Conservation (phyloP, 2,329 filamentous ascomycete genomes). For the Colletotrichum simmondsii region DNA sequence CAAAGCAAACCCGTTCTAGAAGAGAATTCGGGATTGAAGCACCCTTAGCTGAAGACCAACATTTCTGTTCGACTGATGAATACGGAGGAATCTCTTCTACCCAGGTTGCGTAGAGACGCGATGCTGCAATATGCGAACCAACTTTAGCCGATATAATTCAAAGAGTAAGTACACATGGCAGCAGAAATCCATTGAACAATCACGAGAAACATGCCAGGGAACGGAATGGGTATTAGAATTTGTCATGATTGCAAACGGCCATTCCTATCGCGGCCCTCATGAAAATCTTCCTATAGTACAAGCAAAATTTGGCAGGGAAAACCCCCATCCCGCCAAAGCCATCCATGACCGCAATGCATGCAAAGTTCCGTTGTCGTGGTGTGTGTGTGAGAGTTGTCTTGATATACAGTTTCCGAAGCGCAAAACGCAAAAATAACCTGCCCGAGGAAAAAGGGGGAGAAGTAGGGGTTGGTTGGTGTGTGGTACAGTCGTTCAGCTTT, state of each 20-base stretch:
- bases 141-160: too few species aligned
- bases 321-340: conserved; percentile 30
- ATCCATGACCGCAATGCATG: conserved; percentile 34
- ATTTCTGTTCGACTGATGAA: too few species aligned
- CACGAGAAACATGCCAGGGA: background rate
- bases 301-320: conserved; percentile 32
- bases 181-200: too few species aligned
- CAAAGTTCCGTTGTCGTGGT: conserved; percentile 29
- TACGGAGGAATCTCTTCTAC: too few species aligned
- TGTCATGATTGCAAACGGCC: conserved; percentile 31
- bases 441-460: background rate
- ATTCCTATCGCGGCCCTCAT: conserved; percentile 31
- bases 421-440: conserved; percentile 11
- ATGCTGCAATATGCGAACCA: too few species aligned
- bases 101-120: too few species aligned
- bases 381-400: conserved; percentile 29
- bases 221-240: conserved; percentile 30
- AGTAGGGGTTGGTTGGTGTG: background rate
- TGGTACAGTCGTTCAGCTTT: conserved; percentile 1
- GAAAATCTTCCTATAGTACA: conserved; percentile 32
- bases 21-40: too few species aligned
- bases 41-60: too few species aligned
- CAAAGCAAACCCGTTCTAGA: too few species aligned
- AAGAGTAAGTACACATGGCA: too few species aligned
- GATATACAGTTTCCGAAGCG: conserved; percentile 32